phyloP scores from a whole-genome alignment of 2,329 filamentous ascomycete species.

The Ophioceras dolichostomum region DNA sequence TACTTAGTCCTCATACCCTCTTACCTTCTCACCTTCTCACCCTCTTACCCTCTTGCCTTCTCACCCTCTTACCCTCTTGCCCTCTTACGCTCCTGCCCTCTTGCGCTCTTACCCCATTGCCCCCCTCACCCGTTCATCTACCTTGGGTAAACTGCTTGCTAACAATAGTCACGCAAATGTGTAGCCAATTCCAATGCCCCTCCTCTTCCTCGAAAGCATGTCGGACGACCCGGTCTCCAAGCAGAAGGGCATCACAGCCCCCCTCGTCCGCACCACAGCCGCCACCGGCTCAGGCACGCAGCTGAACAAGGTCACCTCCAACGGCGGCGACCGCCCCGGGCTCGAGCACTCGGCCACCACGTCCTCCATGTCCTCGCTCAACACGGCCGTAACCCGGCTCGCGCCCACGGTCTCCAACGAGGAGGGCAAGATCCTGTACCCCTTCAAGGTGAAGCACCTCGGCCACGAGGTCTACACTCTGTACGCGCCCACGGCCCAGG shows the following conservation, averaged over 20 bases:
- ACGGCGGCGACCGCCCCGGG: conserved; percentile 39
- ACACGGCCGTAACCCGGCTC: conserved; percentile 24
- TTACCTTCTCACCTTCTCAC: too few relatives aligned
- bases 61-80: too few relatives aligned
- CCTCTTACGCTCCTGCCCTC: too few relatives aligned
- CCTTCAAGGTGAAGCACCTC: conserved; percentile 91
- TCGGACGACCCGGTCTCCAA: conserved; percentile 87
- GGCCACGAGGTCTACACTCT: conserved; percentile 88
- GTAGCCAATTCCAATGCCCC: conserved; percentile 86
- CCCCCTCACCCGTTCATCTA: not conserved
- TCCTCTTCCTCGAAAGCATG: conserved; percentile 82
- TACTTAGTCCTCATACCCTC: too few relatives aligned
- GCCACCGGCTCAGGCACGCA: conserved; percentile 42
- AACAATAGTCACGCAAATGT: conserved; percentile 13
- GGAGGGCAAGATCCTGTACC: conserved; percentile 78
- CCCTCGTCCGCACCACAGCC: conserved; percentile 46
- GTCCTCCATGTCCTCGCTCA: conserved; percentile 46
- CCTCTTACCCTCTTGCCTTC: too few relatives aligned
- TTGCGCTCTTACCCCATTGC: not conserved
- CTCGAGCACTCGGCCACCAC: conserved; percentile 58
- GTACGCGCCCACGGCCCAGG: conserved; percentile 66
- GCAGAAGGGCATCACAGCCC: conserved; percentile 59
- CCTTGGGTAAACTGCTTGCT: not conserved
- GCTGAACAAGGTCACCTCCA: conserved; percentile 41
- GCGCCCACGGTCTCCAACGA: conserved; percentile 42